Base-by-base conservation (phyloP, 441 rosid species). In the Gossypium davidsonii region DNA sequence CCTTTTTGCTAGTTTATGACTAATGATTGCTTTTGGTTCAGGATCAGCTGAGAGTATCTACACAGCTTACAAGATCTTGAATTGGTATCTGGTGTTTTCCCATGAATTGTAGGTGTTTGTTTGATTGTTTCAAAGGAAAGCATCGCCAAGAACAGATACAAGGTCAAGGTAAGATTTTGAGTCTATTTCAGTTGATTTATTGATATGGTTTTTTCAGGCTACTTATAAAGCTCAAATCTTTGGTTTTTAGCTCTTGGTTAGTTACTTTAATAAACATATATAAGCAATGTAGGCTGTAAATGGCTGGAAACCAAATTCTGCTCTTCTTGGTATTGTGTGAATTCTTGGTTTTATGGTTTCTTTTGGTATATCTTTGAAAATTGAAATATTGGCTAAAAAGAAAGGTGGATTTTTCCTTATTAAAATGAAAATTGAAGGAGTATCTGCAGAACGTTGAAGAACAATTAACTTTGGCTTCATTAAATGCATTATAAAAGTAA, bases 31-130 rank as follows among this genome's bases (percentile, higher is more conserved):
- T 49, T 64, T 46, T 17, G 48, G 17, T 71, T 34, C 39, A 34
- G 39, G 39, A 34, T 6, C 39, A 34, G 8, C 39, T 34, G 39
- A 53, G 64, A 52, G 56, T 60, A 69, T 78, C 65, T 11, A 23
- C 46, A 56, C 39, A 23, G 72, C 79, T 59, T 17, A 23, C 46
- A 56, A 23, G 73, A 76, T 42, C 34, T 76, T 39, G 70, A 76
- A 15, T 60, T 76, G 70, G 39, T 18, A 9, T 61, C 11, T 39
- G 65, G 31, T 44, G 48, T 57, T 69, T 70, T 79, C 87, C 83
- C 60, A 94, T 94, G 98, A 76, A 61, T 78, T 85, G 23, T 73
- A 62, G 78, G 39, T 90, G 93, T 72, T 18, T 70, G 56, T 73
- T 82, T 74, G 74, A 51, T 73, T 68, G 80, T 71, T 84, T 85